These are phyloP conservation scores for Phyllosticta citribraziliensis DNA, from an alignment of 2,329 filamentous ascomycete genomes.

Conservation along the genomic window DNA sequence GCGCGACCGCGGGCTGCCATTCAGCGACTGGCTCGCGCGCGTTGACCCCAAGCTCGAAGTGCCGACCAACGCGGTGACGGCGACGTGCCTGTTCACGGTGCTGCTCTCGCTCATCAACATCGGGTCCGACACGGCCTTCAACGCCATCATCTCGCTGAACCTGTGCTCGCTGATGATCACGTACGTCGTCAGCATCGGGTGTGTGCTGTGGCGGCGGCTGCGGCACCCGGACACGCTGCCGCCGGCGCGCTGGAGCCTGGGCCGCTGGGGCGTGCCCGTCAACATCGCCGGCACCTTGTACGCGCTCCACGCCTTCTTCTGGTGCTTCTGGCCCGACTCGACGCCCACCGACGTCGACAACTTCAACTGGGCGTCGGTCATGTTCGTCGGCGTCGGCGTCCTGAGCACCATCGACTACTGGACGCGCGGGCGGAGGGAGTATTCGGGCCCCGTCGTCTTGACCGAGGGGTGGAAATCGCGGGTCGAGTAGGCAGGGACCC, in stretches of 20 bases:
- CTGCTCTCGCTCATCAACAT: slow-evolving; percentile 38
- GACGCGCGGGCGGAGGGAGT: slow-evolving; percentile 21
- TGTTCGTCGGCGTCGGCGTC: slow-evolving; percentile 23
- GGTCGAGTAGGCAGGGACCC: background rate
- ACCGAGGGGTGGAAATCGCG: slow-evolving; percentile 10
- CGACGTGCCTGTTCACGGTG: slow-evolving; percentile 16
- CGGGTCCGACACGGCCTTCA: slow-evolving; percentile 33
- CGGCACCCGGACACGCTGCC: slow-evolving; percentile 8
- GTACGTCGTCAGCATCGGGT: slow-evolving; percentile 10
- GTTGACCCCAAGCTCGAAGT: slow-evolving; percentile 11
- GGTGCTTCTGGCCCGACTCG: slow-evolving; percentile 30
- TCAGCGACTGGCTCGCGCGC: slow-evolving; percentile 10
- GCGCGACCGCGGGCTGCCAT: slow-evolving; percentile 14
- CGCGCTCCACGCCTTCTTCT: slow-evolving; percentile 29
- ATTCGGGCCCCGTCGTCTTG: slow-evolving; percentile 23
- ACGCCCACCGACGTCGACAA: slow-evolving; percentile 14
- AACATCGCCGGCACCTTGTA: slow-evolving; percentile 25
- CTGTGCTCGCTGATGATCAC: slow-evolving; percentile 10
- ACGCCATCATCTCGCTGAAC: slow-evolving; percentile 19
- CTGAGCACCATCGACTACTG: slow-evolving; percentile 22
- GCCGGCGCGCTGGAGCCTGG: slow-evolving; percentile 9
- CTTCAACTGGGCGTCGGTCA: slow-evolving; percentile 29
- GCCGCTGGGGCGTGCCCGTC: slow-evolving; percentile 9
- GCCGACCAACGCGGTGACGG: slow-evolving; percentile 11
- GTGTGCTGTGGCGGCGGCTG: slow-evolving; percentile 10